Conservation (phyloP, 441 rosid genomes). For the Aleurites moluccanus region DNA sequence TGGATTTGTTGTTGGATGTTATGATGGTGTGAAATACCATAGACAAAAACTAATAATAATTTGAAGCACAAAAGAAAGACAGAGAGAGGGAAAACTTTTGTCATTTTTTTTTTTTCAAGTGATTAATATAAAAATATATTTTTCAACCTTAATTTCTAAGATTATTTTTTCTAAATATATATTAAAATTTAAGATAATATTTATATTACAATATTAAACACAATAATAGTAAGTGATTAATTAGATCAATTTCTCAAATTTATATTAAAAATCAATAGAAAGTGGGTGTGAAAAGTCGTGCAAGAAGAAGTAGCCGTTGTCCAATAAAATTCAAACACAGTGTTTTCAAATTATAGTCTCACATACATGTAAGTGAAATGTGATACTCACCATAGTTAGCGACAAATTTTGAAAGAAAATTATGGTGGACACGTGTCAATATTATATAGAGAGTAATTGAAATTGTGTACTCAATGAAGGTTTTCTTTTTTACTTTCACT, state of each 20-base stretch:
- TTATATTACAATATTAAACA: too few species aligned
- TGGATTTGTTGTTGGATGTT: slow-evolving; percentile 8
- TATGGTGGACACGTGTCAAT: background rate
- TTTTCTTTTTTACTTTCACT: background rate
- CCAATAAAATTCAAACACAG: slow-evolving; percentile 42
- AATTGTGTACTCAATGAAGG: background rate
- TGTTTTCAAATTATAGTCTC: slow-evolving; percentile 11
- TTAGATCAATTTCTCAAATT: too few species aligned
- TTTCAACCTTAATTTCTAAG: too few species aligned
- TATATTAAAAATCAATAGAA: slow-evolving; percentile 15
- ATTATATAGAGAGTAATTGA: background rate
- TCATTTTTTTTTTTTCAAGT: too few species aligned
- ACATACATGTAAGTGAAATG: background rate
- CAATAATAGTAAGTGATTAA: too few species aligned
- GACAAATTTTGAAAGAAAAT: background rate
- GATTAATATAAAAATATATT: too few species aligned
- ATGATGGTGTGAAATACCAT: slow-evolving; percentile 25
- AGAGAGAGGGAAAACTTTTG: background rate
- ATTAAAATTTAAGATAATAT: too few species aligned
- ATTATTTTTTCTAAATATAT: too few species aligned
- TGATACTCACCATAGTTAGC: background rate
- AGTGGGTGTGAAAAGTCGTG: slow-evolving; percentile 41
- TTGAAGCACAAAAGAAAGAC: slow-evolving; percentile 7
- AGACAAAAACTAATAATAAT: slow-evolving; percentile 35
- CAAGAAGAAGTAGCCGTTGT: slow-evolving; percentile 54